These are phyloP conservation scores for Eutypella sp. DNA, from an alignment of 2,329 filamentous ascomycete species.

Conservation along the genomic window DNA sequence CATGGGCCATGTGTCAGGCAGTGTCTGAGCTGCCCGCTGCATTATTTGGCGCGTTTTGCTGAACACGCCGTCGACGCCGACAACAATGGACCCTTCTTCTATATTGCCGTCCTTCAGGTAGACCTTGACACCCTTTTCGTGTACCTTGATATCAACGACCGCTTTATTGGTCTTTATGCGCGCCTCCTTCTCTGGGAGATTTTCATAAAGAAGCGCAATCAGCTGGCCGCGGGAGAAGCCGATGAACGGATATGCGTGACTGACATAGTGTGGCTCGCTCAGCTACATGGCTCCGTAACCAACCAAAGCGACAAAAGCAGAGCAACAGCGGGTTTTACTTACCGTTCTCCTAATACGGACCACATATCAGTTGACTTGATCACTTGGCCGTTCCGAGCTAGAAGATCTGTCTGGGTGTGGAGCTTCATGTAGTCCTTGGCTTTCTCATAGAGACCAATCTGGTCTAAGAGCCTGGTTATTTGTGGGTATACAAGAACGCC, in stretches of 20 bases:
- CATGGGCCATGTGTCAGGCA: background rate
- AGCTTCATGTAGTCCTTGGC: background rate
- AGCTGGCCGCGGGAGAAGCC: background rate
- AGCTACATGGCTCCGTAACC: background rate
- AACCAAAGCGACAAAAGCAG: background rate
- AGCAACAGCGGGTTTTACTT: background rate
- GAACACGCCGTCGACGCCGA: background rate
- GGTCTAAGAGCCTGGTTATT: background rate
- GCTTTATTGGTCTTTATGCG: background rate
- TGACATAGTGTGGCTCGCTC: background rate
- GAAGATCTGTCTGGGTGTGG: background rate
- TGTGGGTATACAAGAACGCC: background rate
- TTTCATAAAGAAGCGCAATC: conserved; percentile 1
- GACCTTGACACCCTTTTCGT: background rate
- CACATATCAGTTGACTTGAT: background rate
- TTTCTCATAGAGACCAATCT: background rate
- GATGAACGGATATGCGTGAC: background rate
- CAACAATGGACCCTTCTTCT: background rate
- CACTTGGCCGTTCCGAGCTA: background rate
- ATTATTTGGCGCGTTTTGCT: background rate
- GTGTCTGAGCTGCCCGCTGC: background rate
- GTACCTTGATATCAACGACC: background rate
- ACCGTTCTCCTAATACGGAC: background rate
- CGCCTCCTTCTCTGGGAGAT: background rate
- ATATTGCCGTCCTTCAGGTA: background rate